Percentiles rank a stretch among this genome's conserved stretches.
Conservation (phyloP, 2,329 filamentous ascomycete genomes). For the Thermomyces lanuginosus region DNA sequence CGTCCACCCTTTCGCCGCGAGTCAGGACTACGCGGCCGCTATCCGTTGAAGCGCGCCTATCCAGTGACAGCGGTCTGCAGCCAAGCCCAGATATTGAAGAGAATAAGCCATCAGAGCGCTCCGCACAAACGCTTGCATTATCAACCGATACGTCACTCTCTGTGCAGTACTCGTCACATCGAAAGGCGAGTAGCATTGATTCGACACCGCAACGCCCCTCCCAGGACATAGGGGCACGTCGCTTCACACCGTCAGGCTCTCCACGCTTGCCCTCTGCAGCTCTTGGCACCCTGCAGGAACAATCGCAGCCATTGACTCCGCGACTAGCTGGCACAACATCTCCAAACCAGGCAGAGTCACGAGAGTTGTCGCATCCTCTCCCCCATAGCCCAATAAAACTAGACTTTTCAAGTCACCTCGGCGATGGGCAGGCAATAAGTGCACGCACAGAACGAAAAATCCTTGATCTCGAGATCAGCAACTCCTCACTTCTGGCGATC, state of each 20-base stretch:
- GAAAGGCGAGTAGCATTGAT: conserved; percentile 21
- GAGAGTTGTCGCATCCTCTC: conserved; percentile 35
- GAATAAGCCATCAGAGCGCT: conserved; percentile 7
- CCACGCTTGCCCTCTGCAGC: conserved; percentile 10
- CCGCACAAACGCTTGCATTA: conserved; percentile 7
- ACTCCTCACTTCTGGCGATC: conserved; percentile 85
- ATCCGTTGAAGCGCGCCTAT: conserved; percentile 12
- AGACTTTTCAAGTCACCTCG: conserved; percentile 34
- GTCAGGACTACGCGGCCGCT: conserved; percentile 16
- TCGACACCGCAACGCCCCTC: conserved; percentile 9
- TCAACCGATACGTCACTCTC: conserved; percentile 8
- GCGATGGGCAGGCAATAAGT: conserved; percentile 68
- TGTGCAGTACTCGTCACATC: conserved; percentile 8
- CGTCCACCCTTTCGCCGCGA: conserved; percentile 14
- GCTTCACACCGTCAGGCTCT: conserved; percentile 18
- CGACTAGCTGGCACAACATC: conserved; percentile 20
- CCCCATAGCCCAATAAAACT: conserved; percentile 36
- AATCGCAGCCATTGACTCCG: conserved; percentile 13
- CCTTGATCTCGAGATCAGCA: conserved; percentile 88
- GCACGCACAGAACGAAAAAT: conserved; percentile 88
- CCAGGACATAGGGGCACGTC: conserved; percentile 11
- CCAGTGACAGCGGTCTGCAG: conserved; percentile 10
- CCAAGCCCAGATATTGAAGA: conserved; percentile 12
- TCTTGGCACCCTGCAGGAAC: conserved; percentile 11
- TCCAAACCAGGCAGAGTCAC: conserved; percentile 22